phyloP scores from a whole-genome alignment of 2,329 filamentous ascomycete genomes.

The Tolypocladium nubicola region DNA sequence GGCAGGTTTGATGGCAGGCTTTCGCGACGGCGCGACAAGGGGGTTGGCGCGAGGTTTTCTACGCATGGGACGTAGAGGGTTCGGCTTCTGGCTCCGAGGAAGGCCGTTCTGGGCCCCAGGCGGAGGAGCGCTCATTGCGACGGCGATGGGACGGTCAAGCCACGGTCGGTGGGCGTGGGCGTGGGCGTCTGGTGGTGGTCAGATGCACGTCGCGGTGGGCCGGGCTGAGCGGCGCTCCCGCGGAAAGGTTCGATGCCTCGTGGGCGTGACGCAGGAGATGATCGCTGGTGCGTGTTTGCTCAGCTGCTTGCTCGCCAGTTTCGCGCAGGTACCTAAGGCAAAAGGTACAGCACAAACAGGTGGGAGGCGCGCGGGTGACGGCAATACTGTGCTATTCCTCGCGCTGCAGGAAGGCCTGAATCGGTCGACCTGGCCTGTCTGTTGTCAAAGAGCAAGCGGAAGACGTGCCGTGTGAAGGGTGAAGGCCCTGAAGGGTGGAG shows the following conservation, averaged over 20 bases:
- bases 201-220: not conserved
- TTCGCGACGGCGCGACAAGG: constrained; percentile 50
- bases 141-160: not conserved
- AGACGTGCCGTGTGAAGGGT: not conserved
- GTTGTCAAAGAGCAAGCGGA: not conserved
- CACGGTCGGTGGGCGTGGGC: not conserved
- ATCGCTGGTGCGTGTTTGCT: not conserved
- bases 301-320: not conserved
- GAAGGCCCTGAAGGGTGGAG: not conserved
- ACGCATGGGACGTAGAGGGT: constrained; percentile 29
- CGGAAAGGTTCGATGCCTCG: not conserved
- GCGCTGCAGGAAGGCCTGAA: not conserved
- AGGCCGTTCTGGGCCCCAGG: constrained; percentile 23
- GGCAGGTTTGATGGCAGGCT: constrained; percentile 13
- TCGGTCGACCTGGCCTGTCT: not conserved
- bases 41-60: constrained; percentile 41
- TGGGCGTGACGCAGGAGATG: not conserved
- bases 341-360: not conserved
- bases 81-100: constrained; percentile 18
- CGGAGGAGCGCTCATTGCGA: constrained; percentile 34
- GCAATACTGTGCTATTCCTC: not conserved
- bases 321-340: not conserved
- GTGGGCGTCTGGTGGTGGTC: not conserved
- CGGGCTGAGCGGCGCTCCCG: not conserved
- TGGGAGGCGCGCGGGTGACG: not conserved